Conservation (phyloP, 1,284 basidiomycete genomes). For the Porodaedalea pini region DNA sequence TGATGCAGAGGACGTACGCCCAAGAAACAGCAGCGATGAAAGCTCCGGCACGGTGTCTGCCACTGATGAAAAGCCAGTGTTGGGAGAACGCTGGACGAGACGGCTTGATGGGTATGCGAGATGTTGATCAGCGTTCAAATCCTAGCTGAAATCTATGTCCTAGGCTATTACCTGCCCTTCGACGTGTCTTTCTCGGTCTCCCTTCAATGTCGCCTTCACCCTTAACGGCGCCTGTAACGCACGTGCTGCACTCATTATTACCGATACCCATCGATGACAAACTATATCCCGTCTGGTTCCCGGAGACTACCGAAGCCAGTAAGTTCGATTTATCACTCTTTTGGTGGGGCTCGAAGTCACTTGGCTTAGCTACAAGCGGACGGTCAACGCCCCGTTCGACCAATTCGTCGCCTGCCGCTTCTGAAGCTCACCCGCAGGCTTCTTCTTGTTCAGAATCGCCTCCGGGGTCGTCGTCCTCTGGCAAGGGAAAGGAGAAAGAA, state of each 20-base stretch:
- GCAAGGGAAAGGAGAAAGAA: constrained; percentile 16
- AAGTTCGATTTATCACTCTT: neutral
- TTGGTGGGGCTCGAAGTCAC: neutral
- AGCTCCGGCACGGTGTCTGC: neutral
- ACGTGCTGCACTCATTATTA: constrained; percentile 72
- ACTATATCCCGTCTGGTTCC: constrained; percentile 52
- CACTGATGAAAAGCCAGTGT: constrained; percentile 18
- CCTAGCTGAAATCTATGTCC: neutral
- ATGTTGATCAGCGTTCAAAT: neutral
- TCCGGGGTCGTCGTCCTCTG: neutral
- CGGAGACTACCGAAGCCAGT: constrained; percentile 12
- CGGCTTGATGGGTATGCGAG: constrained; percentile 58
- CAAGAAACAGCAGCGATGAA: constrained; percentile 6
- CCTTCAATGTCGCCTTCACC: constrained; percentile 59
- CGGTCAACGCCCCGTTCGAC: neutral
- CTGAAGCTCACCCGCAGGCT: neutral
- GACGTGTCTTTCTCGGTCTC: constrained; percentile 59
- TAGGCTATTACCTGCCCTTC: constrained; percentile 56
- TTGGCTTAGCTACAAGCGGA: constrained; percentile 1
- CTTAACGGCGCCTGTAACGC: constrained; percentile 62
- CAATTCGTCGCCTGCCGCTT: neutral
- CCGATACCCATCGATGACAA: constrained; percentile 59
- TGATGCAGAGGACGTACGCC: constrained; percentile 20
- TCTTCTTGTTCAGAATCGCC: neutral
- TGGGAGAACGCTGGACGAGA: constrained; percentile 30